Evolutionary conservation across 2,329 filamentous ascomycete genomes (phyloP).

Genomic region (Pseudogymnoascus verrucosus): DNA sequence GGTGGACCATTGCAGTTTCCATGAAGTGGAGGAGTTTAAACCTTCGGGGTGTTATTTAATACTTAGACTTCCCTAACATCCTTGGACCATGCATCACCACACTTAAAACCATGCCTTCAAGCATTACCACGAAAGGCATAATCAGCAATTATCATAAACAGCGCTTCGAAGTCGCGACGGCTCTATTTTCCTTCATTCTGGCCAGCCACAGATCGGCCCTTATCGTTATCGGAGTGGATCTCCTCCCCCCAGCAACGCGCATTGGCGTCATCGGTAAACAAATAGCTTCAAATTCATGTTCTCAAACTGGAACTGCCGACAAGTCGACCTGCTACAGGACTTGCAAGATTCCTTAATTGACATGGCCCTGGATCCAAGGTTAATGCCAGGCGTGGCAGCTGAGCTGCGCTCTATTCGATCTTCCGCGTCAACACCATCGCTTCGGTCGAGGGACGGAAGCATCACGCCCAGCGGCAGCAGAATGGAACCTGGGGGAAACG

Average conservation of each 20-base stretch:
- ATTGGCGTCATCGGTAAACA: constrained; percentile 13
- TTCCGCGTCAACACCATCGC: constrained; percentile 69
- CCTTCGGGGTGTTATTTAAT: not conserved
- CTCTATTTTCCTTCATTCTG: constrained; percentile 4
- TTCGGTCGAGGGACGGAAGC: constrained; percentile 65
- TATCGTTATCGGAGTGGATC: constrained; percentile 8
- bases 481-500: constrained; percentile 60
- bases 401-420: constrained; percentile 42
- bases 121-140: constrained; percentile 1
- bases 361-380: constrained; percentile 35
- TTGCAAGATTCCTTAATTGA: constrained; percentile 29
- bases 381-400: constrained; percentile 37
- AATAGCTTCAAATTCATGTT: constrained; percentile 22
- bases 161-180: not conserved
- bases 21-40: constrained; percentile 4
- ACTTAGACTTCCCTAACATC: constrained; percentile 3
- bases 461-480: constrained; percentile 47
- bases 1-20: constrained; percentile 5
- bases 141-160: constrained; percentile 1
- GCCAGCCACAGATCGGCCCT: constrained; percentile 6
- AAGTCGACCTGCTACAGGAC: constrained; percentile 19
- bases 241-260: constrained; percentile 12
- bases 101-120: constrained; percentile 1
- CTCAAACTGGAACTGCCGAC: constrained; percentile 21
- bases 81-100: not conserved